Evolutionary conservation across 2,329 filamentous ascomycete genomes (phyloP), one percentile per base, ranked within the genome.

Genomic region (Colletotrichum filicis): DNA sequence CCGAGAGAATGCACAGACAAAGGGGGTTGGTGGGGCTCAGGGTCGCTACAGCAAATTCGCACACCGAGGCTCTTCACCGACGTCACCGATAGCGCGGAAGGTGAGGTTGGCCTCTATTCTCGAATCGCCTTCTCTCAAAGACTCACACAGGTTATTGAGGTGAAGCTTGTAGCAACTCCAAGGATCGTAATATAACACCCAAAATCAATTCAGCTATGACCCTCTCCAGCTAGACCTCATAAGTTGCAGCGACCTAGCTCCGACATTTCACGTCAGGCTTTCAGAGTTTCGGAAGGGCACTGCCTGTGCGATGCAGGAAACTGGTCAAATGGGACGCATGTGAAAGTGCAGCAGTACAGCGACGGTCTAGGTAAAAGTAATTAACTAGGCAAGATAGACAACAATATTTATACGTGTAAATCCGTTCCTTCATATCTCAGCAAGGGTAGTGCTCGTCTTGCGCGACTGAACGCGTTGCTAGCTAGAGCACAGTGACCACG

Each of bases 21-120:
- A 71, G 71, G 71, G 67, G 71, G 70, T 58, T 53, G 26, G 52
- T 57, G 53, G 70, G 66, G 28, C 57, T 42, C 52, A 58, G 16
- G 32, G 71, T 73, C 71, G 71, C 71, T 57, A 73, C 71, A 32
- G 66, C 71, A 61, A 71, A 73, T 56, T 71, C 56, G 46, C 16
- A 69, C 59, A 69, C 66, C 69, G 59, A 22, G 7, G 22, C 22
- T 4, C 22, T 32, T 53, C 66, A 72, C 70, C 66, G 55, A 46
- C 19, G 14, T 35, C 61, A 73, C 35, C 71, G 66, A 64, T 5
- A 1, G 2, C n/a, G 9, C 14, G 22, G 19, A 26, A 52, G 67
- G 60, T 66, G 67, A 69, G 67, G 30, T 9, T 11, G n/a, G 46
- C 28, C n/a, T 35, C n/a, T 24, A 22, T 30, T 7, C 37, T 62